Evolutionary conservation across 1,139 yeast genomes (phyloP), one percentile per base, ranked within the genome.

Genomic region (Magnusiomyces sp.): DNA sequence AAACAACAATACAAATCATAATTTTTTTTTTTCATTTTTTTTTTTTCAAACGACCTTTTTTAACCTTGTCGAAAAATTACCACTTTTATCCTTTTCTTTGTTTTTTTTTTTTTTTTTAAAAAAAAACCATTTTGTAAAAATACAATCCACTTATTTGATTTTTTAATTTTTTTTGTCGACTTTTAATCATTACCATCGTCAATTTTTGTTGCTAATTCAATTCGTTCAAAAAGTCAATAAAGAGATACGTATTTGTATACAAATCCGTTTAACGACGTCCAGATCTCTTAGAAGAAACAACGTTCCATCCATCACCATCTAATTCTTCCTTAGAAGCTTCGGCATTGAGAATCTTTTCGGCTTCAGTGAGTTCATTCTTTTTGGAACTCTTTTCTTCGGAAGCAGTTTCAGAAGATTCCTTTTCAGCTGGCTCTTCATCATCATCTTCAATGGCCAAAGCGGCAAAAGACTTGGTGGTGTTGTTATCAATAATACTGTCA

Each of bases 371-470:
- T 40, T 62, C 67, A 43, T 59, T 62, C 9, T 47, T 51, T 38
- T 56, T 56, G 40, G 57, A 59, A 53, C 50, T 58, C 47, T 63
- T 58, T 37, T 57, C 56, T 50, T 55, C 63, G 7, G 19, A n/a
- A 48, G 52, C 53, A n/a, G 48, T 57, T 40, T 53, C 55, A 27
- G 55, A 50, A 20, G 42, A 51, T 38, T 49, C 52, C 19, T 56
- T 59, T 27, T 58, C 64, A 54, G 62, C 68, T 44, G 67, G 72
- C 47, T 68, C 75, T 48, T 79, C 84, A 5, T 79, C 85, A 19
- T 81, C 88, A 36, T 77, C 85, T 48, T 83, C 90, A 51, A 73
- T 71, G 49, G 79, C 74, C 66, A 88, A 75, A 40, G 86, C 87
- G 55, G 81, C 77, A 64, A 75, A 88, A 17, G 69, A 60, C 54